Evolutionary conservation across 2,329 filamentous ascomycete genomes (phyloP), one percentile per base, ranked within the genome.

Genomic region (Botrytis deweyae): DNA sequence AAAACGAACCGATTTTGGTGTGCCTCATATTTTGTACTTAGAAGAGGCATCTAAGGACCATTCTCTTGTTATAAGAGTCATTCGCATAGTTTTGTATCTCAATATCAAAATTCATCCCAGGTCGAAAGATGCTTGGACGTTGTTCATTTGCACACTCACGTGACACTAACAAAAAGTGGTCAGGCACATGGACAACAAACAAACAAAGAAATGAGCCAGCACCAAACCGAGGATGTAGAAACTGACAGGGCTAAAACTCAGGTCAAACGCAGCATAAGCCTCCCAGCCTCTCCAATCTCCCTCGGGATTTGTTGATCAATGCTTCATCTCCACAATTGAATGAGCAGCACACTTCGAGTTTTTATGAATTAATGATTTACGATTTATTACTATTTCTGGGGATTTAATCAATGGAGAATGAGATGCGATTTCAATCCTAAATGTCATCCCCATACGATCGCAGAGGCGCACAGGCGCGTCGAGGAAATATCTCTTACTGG

Each of bases 401-500:
- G 70, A 55, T 67, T n/a, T 67, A n/a, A 67, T 66, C 70, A 65
- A 67, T 72, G 69, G 59, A 76, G 73, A 69, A 76, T 73, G 72
- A 66, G 73, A 79, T 78, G 76, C 75, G 46, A 59, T 75, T 72
- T 71, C 66, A 79, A 79, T 67, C 79, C 79, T 83, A 84, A 84
- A 90, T 90, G 88, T 88, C 88, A 76, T 89, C 89, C 87, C 88
- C 88, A 76, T 89, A 91, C 87, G 89, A 92, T 85, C 79, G 79
- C 73, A 77, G 76, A 74, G 66, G 74, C 55, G 74, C 84, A 79
- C 82, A 89, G 79, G 86, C 83, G 81, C 81, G 88, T 84, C 86
- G 88, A 82, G 86, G 87, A 81, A 87, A 89, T 78, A 89, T 93
- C 84, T 89, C 91, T 80, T 95, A 97, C 84, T 98, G 95, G 93